phyloP scores from a whole-genome alignment of 2,329 filamentous ascomycete genomes.

The Trichothecium roseum region DNA sequence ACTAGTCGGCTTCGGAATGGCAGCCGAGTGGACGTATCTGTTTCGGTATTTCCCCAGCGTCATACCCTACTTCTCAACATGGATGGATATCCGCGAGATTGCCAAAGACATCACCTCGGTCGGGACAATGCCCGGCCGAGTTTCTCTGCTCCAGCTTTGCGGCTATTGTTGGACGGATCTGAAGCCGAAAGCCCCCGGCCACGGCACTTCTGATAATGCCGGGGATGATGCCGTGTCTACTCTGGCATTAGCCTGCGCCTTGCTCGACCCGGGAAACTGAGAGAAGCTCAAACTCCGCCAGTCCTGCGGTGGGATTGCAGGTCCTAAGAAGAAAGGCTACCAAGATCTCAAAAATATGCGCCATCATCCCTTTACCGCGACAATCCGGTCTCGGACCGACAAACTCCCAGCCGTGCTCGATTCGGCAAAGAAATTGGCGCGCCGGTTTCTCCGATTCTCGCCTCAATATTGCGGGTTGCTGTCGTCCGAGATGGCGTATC shows the following conservation, averaged over 20 bases:
- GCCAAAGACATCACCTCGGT: slow-evolving; percentile 5
- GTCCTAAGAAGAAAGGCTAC: neutral
- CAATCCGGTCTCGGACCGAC: neutral
- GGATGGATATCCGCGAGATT: slow-evolving; percentile 8
- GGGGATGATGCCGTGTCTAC: slow-evolving; percentile 9
- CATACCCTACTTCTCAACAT: slow-evolving; percentile 7
- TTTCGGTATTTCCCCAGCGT: slow-evolving; percentile 1
- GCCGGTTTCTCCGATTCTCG: slow-evolving; percentile 3
- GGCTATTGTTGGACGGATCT: slow-evolving; percentile 6
- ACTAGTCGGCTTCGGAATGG: slow-evolving; percentile 6
- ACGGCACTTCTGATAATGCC: slow-evolving; percentile 7
- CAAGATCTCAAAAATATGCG: neutral
- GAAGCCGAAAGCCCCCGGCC: neutral
- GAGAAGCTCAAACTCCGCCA: slow-evolving; percentile 6
- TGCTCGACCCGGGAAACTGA: slow-evolving; percentile 1
- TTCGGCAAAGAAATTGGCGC: slow-evolving; percentile 5
- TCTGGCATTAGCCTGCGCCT: slow-evolving; percentile 3
- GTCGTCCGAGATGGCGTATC: neutral
- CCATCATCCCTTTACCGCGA: slow-evolving; percentile 3
- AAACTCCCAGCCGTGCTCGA: slow-evolving; percentile 4
- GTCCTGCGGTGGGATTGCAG: slow-evolving; percentile 4
- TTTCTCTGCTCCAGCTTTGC: slow-evolving; percentile 1
- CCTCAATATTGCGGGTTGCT: neutral
- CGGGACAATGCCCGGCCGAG: slow-evolving; percentile 1
- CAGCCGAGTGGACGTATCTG: slow-evolving; percentile 9